Percentiles rank a stretch among this genome's conserved stretches.
Conservation (phyloP, 1,284 basidiomycete genomes). For the Sanghuangporus sanghuang region DNA sequence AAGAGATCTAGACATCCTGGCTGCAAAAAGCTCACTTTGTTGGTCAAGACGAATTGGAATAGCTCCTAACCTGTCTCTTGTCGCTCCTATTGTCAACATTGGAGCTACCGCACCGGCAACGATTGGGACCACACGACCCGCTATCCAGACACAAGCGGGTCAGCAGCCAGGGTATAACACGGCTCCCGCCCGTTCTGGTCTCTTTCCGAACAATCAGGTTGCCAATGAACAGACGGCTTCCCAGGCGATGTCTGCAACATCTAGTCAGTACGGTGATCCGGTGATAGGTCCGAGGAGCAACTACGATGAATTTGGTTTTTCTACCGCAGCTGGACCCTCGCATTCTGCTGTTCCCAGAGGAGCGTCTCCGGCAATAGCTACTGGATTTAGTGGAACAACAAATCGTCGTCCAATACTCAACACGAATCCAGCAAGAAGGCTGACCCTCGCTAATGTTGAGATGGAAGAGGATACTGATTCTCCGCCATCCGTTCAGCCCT, state of each 20-base stretch:
- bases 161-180: constrained; percentile 9
- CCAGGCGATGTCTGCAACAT: not conserved
- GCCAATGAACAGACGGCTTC: constrained; percentile 1
- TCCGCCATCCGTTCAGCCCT: constrained; percentile 10
- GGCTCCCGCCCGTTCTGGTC: constrained; percentile 6
- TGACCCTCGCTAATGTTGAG: constrained; percentile 22
- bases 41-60: constrained; percentile 59
- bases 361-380: not conserved
- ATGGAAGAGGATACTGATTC: constrained; percentile 12
- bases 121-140: constrained; percentile 1
- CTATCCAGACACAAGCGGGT: not conserved
- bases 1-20: constrained; percentile 17
- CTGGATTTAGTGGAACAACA: not conserved
- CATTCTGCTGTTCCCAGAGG: not conserved
- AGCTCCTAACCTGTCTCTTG: constrained; percentile 55
- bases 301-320: constrained; percentile 15
- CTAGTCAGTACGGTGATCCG: not conserved
- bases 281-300: constrained; percentile 4
- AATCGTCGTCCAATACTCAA: not conserved
- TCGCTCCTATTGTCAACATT: not conserved
- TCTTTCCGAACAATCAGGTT: constrained; percentile 12
- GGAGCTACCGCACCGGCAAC: constrained; percentile 8
- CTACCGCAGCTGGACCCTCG: not conserved
- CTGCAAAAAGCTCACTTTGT: not conserved
- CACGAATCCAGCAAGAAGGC: constrained; percentile 11